Base-by-base conservation (phyloP, 2,329 filamentous ascomycete species). In the Aspergillus sp. region DNA sequence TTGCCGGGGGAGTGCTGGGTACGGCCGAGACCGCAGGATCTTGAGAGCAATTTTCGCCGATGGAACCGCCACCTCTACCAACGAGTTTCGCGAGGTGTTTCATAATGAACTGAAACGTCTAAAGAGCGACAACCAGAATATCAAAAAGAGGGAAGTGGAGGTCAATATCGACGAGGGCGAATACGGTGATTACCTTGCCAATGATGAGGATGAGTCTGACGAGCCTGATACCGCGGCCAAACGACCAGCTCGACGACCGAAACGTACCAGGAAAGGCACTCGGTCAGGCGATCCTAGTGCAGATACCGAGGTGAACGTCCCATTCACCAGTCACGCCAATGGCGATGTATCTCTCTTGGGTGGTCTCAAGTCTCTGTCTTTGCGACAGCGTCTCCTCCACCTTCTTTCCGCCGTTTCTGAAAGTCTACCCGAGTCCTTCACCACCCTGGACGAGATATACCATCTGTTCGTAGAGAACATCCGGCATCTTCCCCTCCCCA, bases 11-110 rank as follows among this genome's bases (percentile, higher is more conserved):
- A 53, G 48, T 7, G 53, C 54, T 12, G 56, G 58, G 7, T 60
- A 58, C 32, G 66, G 67, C 6, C 60, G 58, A 19, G 56, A 66
- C 26, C 61, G 71, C 41, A 63, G 70, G 33, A 71, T 75, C 19
- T 37, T 75, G 8, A 59, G 70, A 13, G 67, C 72, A 13, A 65
- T 75, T 34, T 75, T 75, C 51, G 71, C 72, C 5, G 66, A 74
- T 51, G 72, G 71, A 7, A 55, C 58, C 31, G 46, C 55, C 9
- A 49, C 46, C 11, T 57, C 66, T 5, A 48, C 61, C 13, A 67
- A 62, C 33, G 69, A 74, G 47, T 75, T 75, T 46, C 60, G 62
- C 8, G 57, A 71, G 34, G 60, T 75, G 5, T 75, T 74, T 46
- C 52, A 57, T 10, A 61, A 72, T 28, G 72, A 75, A 47, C 55